Base-by-base conservation (phyloP, 2,329 filamentous ascomycete species). In the Aureobasidium melanogenum region DNA sequence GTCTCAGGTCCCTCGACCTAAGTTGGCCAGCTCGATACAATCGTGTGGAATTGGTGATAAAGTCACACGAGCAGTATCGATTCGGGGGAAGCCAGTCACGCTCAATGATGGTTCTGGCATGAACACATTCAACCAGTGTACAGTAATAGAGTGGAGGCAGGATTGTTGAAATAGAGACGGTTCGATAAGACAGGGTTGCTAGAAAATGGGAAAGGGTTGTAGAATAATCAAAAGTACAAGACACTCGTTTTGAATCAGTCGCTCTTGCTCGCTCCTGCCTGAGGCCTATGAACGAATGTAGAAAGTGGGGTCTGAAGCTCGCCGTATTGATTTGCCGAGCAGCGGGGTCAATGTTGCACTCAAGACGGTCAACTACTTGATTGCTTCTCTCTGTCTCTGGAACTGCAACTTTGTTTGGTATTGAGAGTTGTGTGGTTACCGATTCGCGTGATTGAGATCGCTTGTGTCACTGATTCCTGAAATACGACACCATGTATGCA, bases 251-350 rank as follows among this genome's bases (percentile, higher is more conserved):
- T 7, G 7, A 34, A 22, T 2, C 22, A 12, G 19, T 34, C n/a
- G 26, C 52, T 17, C n/a, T 43, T 17, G 10, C 9, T 43, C 39
- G 26, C 26, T 46, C 54, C 41, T 47, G 54, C 54, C 54, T 57
- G 28, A 56, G 52, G 39, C 38, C 38, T 24, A 36, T 41, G 24
- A 14, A 32, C 32, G 38, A 28, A 56, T 32, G 28, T 9, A 39
- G 39, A 57, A 57, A 47, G 54, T 47, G 54, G 54, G 54, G 54
- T 47, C 54, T 30, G 28, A 47, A 50, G 54, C 36, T 38, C 28
- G 54, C 39, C 36, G 41, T 19, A 24, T 10, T 47, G 28, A 12
- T 47, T 57, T 57, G 38, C 54, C 54, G 54, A 47, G 6, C 32
- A 5, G 54, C 54, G 54, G 54, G 54, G 54, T 57, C 32, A 19